Evolutionary conservation across 2,329 filamentous ascomycete species (phyloP), one percentile per base, ranked within the genome.

Genomic region (Fusarium circinatum): DNA sequence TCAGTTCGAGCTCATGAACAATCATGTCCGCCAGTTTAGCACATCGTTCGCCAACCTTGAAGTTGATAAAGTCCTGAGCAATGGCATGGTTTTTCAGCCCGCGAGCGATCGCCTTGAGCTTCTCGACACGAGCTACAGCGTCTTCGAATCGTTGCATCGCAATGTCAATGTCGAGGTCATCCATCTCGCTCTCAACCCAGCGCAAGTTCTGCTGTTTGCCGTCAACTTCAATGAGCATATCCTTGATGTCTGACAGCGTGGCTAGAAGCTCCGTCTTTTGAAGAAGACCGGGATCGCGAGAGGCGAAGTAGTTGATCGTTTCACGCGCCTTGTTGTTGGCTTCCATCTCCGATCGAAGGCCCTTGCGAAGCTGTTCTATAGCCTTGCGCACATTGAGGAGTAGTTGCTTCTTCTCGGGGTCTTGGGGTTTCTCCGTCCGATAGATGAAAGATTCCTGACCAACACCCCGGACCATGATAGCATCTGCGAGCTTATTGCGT

Each of bases 131-230:
- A 10, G 88, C 87, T 1, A 98, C 96, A 0, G 96, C 93, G 26
- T 92, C 89, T 77, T 98, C 95, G 74, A 98, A 96, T 47, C 90
- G 89, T 80, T 98, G 96, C 57, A 98, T 87, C 0, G 96, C 96
- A 78, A 99, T 95, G 77, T 97, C 93, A 77, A 98, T 98, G 79
- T 99, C 96, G 11, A 99, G 89, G 79, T 97, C 94, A 79, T 99
- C 96, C 82, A 99, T 93, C 83, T 98, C 94, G 59, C 91, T 91
- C 81, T 99, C 96, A 0, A 99, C 94, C 94, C 94, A 98, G 60
- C 96, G 93, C 52, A 99, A 88, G 80, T 96, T 98, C 80, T 98
- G 94, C 82, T 98, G 95, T 78, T 97, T 97, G 55, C 96, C 96
- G 78, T 98, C 96, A 20, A 98, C 94, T 78, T 99, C 96, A 75